Evolutionary conservation across 2,329 filamentous ascomycete genomes (phyloP), one percentile per base, ranked within the genome.

Genomic region (Ilyonectria robusta): DNA sequence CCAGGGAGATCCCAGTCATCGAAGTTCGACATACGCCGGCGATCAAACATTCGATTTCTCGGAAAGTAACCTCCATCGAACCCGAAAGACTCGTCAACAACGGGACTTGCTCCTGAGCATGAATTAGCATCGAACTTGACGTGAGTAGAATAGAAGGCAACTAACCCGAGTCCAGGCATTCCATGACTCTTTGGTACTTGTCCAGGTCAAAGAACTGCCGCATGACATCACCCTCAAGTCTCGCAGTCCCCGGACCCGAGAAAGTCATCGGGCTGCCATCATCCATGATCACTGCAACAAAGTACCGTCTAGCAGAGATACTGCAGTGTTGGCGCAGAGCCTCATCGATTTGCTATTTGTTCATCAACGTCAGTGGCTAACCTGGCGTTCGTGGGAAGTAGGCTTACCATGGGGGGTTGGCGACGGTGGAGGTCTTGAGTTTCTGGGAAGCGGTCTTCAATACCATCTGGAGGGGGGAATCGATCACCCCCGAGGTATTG

Each of bases 261-360:
- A 86, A 87, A 4, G 82, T 85, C 63, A 81, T 80, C 2, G 81
- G 73, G 17, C 81, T 80, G 21, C 85, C 85, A 65, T 86, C 84
- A 31, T 87, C 84, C 40, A 82, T 79, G 46, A 87, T 78, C 2
- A 83, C 83, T 11, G 84, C 86, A 37, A 89, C 80, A 69, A 89
- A 88, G 73, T 85, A 89, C 66, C 80, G 80, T 58, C 83, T 82
- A 11, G 83, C 84, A 2, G 84, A 82, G 51, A 89, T 86, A 42
- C 83, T 82, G 70, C 87, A 89, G 46, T 86, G 81, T 55, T 87
- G 83, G 17, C 84, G 81, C 11, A 90, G 78, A 29, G 85, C 86
- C 67, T 84, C 82, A 37, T 84, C 83, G 37, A 89, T 87, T 72
- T 85, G 79, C 85, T 87, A 65, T 26, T 37, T n/a, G 47, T 17